Evolutionary conservation across 192 early-diverging fungal genomes (phyloP), one percentile per base, ranked within the genome.

Genomic region (Phycomyces nitens): DNA sequence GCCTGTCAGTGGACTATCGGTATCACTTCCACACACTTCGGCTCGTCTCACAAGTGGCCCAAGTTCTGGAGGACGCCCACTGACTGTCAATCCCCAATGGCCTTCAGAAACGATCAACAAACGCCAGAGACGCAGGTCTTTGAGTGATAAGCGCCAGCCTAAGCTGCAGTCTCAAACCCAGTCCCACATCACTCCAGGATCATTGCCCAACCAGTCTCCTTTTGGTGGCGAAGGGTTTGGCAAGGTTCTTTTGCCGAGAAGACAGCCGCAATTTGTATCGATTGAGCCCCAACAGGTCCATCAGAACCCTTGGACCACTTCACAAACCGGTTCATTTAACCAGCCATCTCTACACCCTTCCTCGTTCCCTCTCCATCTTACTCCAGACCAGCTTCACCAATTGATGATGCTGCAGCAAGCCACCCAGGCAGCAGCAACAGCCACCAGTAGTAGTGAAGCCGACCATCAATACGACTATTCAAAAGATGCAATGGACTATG

Each of bases 91-190:
- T 43, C 23, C 57, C 4, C 20, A 59, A 14, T 27, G 38, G 38
- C 34, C 38, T 24, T 41, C 38, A 22, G 15, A 57, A 15, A 51
- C 55, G 3, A 21, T 58, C 21, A 66, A 52, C 49, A 66, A 66
- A 58, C 42, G 64, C 21, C 64, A 66, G 24, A 16, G 64, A 24
- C 64, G 64, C 0, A 29, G 41, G 9, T 59, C 57, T 16, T 20
- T 59, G 23, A 43, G 39, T 14, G 57, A 59, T 59, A 59, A 43
- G 42, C 38, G 41, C 23, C 57, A 1, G 20, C 27, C 27, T 38
- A 23, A 21, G 24, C 23, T 42, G 42, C 42, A 22, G 41, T 7
- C 14, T n/a, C 57, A 44, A 11, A 24, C 16, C 18, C 41, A 47
- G 23, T 24, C 15, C 15, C 38, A 3, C 39, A 21, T 0, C 11